Evolutionary conservation across 768 basidiomycete species (phyloP), one percentile per base, ranked within the genome.

Genomic region (Rhodotorula graminis): DNA sequence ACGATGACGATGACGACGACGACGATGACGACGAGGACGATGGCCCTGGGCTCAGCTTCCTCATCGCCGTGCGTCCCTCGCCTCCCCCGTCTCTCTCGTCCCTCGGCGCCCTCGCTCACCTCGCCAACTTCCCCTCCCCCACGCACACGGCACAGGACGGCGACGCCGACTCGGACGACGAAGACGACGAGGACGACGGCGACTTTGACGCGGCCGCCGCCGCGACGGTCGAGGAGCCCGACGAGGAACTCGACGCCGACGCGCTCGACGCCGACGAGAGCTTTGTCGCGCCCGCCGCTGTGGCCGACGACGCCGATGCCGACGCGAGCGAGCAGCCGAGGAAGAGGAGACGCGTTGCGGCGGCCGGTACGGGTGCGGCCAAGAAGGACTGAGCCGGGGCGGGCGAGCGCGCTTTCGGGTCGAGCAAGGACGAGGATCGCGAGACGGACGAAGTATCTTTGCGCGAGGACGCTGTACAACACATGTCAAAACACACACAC

Each of bases 381-480:
- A 68, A 69, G 81, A 85, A 27, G 84, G 86, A 49, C 29, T 46
- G 5, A 86, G 92, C 14, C n/a, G n/a, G 57, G 16, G 27, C 23
- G 59, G 37, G 37, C 5, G 5, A 5, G 37, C 37, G 37, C 5
- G 37, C 37, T 37, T 9, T 37, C 37, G 37, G 37, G 37, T 37
- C 37, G 37, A 37, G 37, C 37, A 37, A 40, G 23, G 44, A 46
- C 44, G 44, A 46, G 15, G 21, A 50, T 21, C 11, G 47, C 11
- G 5, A 23, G 19, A 21, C 21, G 47, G 9, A 49, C 9, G n/a
- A n/a, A n/a, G n/a, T 18, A 49, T 21, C 23, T 23, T 23, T 10
- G 50, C 23, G 52, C 52, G 52, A n/a, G n/a, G n/a, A 29, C 25
- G n/a, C 37, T 60, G 61, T 61, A 60, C 46, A 56, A 66, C 64